phyloP scores from a whole-genome alignment of 2,329 filamentous ascomycete species.

The Scytalidium lignicola region DNA sequence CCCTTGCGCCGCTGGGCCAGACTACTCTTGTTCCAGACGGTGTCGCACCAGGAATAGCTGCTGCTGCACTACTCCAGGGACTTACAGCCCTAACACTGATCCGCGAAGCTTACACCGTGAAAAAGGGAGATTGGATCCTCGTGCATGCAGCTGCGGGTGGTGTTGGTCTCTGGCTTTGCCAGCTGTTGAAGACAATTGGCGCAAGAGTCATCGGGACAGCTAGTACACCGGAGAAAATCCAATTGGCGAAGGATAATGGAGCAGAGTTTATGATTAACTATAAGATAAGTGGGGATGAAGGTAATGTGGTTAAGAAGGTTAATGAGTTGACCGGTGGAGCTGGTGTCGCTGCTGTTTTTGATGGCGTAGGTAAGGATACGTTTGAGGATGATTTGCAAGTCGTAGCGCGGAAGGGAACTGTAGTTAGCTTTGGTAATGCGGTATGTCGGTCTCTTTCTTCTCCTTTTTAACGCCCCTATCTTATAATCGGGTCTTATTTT shows the following conservation, averaged over 20 bases:
- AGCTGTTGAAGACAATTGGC: conserved; percentile 67
- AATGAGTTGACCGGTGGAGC: conserved; percentile 65
- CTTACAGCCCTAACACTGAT: conserved; percentile 77
- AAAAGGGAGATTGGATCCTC: conserved; percentile 74
- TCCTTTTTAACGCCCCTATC: no score
- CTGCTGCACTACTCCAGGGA: conserved; percentile 71
- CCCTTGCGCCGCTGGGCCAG: conserved; percentile 45
- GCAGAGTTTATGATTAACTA: conserved; percentile 72
- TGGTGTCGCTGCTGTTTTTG: conserved; percentile 75
- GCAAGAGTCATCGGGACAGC: conserved; percentile 78
- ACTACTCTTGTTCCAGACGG: conserved; percentile 59
- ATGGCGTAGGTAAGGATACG: conserved; percentile 79
- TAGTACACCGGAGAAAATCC: conserved; percentile 63
- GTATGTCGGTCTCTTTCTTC: conserved; percentile 41
- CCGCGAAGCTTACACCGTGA: conserved; percentile 65
- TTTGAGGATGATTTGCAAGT: conserved; percentile 74
- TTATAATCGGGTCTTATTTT: no score
- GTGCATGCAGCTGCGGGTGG: conserved; percentile 85
- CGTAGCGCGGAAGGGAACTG: conserved; percentile 69
- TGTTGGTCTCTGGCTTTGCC: conserved; percentile 68
- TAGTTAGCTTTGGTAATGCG: conserved; percentile 79
- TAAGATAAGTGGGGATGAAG: conserved; percentile 36
- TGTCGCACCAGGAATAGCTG: conserved; percentile 56
- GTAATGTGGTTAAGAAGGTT: conserved; percentile 53
- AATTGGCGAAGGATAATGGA: conserved; percentile 63